phyloP scores from a whole-genome alignment of 2,329 filamentous ascomycete genomes.

The Metarhizium brunneum region DNA sequence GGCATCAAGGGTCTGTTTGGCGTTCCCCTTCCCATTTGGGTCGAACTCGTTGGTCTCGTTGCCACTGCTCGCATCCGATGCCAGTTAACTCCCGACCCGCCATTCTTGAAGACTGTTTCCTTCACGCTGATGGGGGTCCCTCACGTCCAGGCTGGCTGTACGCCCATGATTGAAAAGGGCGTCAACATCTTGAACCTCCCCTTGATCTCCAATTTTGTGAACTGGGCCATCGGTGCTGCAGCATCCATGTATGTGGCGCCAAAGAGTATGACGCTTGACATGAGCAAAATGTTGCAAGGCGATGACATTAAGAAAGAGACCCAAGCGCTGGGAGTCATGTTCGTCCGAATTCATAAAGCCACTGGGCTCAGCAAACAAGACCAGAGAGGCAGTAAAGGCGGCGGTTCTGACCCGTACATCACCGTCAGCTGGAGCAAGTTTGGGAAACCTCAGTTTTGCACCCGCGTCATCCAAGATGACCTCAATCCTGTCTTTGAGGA shows the following conservation, averaged over 20 bases:
- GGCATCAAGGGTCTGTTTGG: conserved; percentile 85
- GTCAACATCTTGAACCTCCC: conserved; percentile 88
- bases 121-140: conserved; percentile 93
- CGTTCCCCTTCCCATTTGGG: conserved; percentile 77
- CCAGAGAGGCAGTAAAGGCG: conserved; percentile 66
- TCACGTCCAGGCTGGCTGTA: conserved; percentile 80
- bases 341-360: conserved; percentile 84
- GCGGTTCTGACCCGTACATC: conserved; percentile 92
- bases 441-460: conserved; percentile 95
- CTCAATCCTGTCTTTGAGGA: conserved; percentile 92
- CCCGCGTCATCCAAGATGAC: conserved; percentile 89
- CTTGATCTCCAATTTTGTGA: conserved; percentile 92
- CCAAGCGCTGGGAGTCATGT: conserved; percentile 78
- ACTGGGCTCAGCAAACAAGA: conserved; percentile 88
- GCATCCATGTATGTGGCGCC: conserved; percentile 89
- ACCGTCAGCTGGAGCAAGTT: conserved; percentile 94
- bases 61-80: conserved; percentile 76
- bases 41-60: conserved; percentile 84
- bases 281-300: conserved; percentile 82
- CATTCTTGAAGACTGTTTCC: conserved; percentile 84
- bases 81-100: conserved; percentile 80
- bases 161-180: conserved; percentile 84
- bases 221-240: conserved; percentile 83
- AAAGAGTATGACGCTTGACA: conserved; percentile 86
- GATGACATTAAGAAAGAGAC: conserved; percentile 90